These are phyloP conservation scores for Aspergillus glaucus DNA, from an alignment of 2,329 filamentous ascomycete species.

Conservation along the genomic window DNA sequence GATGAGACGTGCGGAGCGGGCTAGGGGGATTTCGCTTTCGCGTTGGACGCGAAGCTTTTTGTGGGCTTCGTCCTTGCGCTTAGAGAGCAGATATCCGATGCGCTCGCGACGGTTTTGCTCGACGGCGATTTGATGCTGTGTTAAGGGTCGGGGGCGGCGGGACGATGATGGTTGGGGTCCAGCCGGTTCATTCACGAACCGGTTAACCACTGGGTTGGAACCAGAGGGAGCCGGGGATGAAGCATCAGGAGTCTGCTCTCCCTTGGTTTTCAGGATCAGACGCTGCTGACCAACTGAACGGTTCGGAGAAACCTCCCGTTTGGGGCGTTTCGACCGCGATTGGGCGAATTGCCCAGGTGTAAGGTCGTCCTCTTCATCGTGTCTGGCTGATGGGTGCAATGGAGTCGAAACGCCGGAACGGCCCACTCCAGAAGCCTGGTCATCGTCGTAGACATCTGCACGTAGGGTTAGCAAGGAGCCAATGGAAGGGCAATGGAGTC, in stretches of 20 bases:
- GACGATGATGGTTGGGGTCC: slow-evolving; percentile 22
- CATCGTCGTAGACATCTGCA: slow-evolving; percentile 29
- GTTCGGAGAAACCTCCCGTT: slow-evolving; percentile 31
- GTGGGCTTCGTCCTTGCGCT: slow-evolving; percentile 35
- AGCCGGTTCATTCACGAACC: slow-evolving; percentile 32
- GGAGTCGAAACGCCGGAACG: slow-evolving; percentile 31
- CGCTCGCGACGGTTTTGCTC: slow-evolving; percentile 44
- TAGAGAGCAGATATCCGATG: slow-evolving; percentile 42
- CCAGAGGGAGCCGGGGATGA: slow-evolving; percentile 40
- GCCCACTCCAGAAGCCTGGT: slow-evolving; percentile 21
- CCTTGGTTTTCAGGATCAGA: slow-evolving; percentile 39
- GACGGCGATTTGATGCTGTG: slow-evolving; percentile 45
- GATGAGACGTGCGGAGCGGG: slow-evolving; percentile 37
- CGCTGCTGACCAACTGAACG: slow-evolving; percentile 33
- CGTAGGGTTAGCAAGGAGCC: slow-evolving; percentile 3
- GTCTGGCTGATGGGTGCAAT: slow-evolving; percentile 30
- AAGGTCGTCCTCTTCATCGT: slow-evolving; percentile 36
- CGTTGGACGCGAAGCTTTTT: slow-evolving; percentile 32
- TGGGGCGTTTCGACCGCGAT: slow-evolving; percentile 35
- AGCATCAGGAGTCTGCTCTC: slow-evolving; percentile 38
- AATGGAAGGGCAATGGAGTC: slow-evolving; percentile 1
- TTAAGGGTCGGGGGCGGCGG: slow-evolving; percentile 42
- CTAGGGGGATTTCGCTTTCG: slow-evolving; percentile 34
- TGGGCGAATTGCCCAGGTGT: slow-evolving; percentile 31
- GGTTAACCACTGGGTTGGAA: slow-evolving; percentile 36